Base-by-base conservation (phyloP, 306 rosid genomes). In the Acacia confusa region DNA sequence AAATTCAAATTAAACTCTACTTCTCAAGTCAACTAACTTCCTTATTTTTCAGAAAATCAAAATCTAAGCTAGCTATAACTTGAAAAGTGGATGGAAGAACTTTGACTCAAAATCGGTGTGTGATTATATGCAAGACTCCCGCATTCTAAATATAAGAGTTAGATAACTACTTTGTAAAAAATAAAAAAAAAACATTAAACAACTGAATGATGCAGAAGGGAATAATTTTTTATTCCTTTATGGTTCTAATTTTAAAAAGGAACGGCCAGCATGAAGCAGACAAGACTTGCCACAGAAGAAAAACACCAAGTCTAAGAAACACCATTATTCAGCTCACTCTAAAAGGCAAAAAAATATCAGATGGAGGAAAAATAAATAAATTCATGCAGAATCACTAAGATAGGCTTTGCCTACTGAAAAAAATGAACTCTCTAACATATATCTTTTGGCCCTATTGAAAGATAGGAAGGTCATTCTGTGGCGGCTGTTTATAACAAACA, bases 391-490 rank as follows among this genome's bases (percentile, higher is more conserved):
- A 77, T 34, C 68, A 58, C 17, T 24, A 36, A 78, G 60, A 81
- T 27, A 27, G 65, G 76, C 70, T 72, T 20, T 2, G 30, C 61
- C 77, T 36, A 36, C 40, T 1, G 40, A 0, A 6, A 6, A 36
- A 36, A 36, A 36, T 5, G 6, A 36, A 5, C 1, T 6, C 40
- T 36, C 40, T 36, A 36, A 36, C 8, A 36, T 36, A 36, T 0
- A 36, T 82, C 79, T 11, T 75, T 36, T 60, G 63, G 80, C 72
- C 20, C 88, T 89, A 88, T 57, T 84, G 88, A 84, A 68, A 95
- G 82, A 95, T 76, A 41, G 99, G 99, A 81, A 95, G 97, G 77
- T 93, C 99, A 67, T 1, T 86, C 78, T 6, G 82, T 5, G 76
- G 67, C 53, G 70, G 86, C 53, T 84, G 91, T 83, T 71, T 15